phyloP scores from a whole-genome alignment of 176 grass and related monocot species.

The Pharus latifolius region DNA sequence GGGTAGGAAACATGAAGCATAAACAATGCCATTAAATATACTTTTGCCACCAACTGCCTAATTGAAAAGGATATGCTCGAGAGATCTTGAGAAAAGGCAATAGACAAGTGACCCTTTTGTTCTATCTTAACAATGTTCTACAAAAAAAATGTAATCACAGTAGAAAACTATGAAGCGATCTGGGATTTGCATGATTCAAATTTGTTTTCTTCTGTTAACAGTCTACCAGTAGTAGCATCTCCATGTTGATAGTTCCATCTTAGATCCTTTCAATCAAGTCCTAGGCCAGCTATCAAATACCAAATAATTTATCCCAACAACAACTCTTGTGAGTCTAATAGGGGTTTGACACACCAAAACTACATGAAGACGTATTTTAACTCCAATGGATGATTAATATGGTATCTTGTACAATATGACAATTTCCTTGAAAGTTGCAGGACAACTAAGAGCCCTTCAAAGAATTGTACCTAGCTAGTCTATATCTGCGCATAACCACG shows the following conservation, averaged over 20 bases:
- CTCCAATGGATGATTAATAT: neutral
- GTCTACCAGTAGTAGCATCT: neutral
- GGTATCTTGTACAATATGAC: neutral
- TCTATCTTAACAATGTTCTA: neutral
- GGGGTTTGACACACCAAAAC: neutral
- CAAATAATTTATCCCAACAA: neutral
- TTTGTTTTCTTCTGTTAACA: neutral
- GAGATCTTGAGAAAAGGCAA: neutral
- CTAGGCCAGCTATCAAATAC: constrained; percentile 5
- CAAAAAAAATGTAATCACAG: neutral
- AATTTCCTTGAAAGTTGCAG: neutral
- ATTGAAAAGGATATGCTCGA: constrained; percentile 5
- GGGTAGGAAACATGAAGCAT: constrained; percentile 25
- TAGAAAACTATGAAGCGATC: neutral
- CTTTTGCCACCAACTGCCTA: constrained; percentile 17
- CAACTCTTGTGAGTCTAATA: neutral
- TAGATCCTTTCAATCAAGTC: constrained; percentile 11
- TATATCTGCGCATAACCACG: neutral
- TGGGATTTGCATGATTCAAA: neutral
- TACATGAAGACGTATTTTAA: neutral
- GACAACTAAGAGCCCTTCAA: neutral
- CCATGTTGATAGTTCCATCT: neutral
- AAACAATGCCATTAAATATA: constrained; percentile 14
- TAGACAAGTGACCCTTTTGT: neutral
- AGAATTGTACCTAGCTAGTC: neutral